Conservation (phyloP, 164 flowering plant species). For the Vitis cinerea region DNA sequence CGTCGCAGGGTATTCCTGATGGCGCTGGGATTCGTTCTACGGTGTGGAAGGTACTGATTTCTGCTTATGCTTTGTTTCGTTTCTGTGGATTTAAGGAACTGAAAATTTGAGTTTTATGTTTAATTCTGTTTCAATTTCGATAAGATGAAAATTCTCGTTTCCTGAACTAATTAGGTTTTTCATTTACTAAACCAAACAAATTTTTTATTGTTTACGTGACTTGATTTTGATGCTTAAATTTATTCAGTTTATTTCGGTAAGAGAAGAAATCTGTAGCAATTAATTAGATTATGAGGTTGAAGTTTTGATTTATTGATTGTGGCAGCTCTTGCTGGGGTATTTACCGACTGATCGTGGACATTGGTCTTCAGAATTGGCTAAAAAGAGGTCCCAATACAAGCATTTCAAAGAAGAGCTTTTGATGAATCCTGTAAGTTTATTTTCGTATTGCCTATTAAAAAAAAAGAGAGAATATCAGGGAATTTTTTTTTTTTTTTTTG, state of each 20-base stretch:
- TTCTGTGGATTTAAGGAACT: no score
- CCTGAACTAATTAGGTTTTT: no score
- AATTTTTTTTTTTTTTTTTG: background rate
- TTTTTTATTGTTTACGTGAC: background rate
- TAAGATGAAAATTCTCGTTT: no score
- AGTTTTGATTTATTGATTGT: conserved; percentile 7
- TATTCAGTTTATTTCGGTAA: background rate
- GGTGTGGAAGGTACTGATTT: conserved; percentile 79
- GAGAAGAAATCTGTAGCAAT: no score
- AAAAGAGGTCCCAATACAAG: conserved; percentile 88
- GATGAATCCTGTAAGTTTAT: conserved; percentile 81
- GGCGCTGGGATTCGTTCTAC: conserved; percentile 78
- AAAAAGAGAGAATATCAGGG: background rate
- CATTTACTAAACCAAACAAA: no score
- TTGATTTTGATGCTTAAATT: background rate
- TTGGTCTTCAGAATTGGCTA: conserved; percentile 80
- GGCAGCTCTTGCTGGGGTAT: conserved; percentile 88
- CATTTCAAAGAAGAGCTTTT: conserved; percentile 87
- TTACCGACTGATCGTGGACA: conserved; percentile 71
- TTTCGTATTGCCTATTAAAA: background rate
- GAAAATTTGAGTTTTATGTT: background rate
- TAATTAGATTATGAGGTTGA: background rate
- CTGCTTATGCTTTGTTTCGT: background rate
- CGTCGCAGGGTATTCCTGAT: conserved; percentile 83
- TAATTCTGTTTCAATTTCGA: no score